Evolutionary conservation across 257 asterid genomes (phyloP).

Genomic region (Solanum chaucha): DNA sequence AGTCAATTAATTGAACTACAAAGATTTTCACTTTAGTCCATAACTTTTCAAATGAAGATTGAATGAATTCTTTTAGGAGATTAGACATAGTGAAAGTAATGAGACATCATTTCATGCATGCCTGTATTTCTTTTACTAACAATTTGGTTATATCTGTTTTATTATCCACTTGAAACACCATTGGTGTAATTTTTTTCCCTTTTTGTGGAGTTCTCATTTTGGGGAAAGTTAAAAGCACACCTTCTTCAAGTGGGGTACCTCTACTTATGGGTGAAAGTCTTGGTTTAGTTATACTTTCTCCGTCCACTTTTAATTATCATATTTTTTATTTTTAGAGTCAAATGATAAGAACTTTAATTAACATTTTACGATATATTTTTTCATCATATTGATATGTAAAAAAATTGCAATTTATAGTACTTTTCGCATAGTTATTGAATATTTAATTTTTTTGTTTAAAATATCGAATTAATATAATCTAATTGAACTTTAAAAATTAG

Average conservation of each 20-base stretch:
- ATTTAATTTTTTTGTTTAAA: no score
- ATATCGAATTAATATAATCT: no score
- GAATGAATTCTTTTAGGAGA: not conserved
- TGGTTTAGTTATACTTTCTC: not conserved
- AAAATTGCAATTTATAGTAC: no score
- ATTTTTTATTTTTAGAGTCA: no score
- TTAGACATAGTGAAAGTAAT: not conserved
- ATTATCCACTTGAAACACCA: not conserved
- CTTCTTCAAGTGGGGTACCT: not conserved
- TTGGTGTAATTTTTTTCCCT: no score
- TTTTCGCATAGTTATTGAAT: fast-evolving
- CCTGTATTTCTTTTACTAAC: not conserved
- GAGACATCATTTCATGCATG: not conserved
- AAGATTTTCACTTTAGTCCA: no score
- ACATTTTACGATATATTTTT: no score
- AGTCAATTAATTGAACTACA: no score
- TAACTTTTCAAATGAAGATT: not conserved
- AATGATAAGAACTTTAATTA: fast-evolving
- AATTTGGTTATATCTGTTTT: not conserved
- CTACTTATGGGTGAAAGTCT: not conserved
- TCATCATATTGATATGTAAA: no score
- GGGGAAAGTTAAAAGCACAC: not conserved
- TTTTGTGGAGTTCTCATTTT: not conserved
- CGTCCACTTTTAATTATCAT: fast-evolving
- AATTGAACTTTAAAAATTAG: no score